phyloP scores from a whole-genome alignment of 176 grass and related monocot genomes.

The Canna indica region DNA sequence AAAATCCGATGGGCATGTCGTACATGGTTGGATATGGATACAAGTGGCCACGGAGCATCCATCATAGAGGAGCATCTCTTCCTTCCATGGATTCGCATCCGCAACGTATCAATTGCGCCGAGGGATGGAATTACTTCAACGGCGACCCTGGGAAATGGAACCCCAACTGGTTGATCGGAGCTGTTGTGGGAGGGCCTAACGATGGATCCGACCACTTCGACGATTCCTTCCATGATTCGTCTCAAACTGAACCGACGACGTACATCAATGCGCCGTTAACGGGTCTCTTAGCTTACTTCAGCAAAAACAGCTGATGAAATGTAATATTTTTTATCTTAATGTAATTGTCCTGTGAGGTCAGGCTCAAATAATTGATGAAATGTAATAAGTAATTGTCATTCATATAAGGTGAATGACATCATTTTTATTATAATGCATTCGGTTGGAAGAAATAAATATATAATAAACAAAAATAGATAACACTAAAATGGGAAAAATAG shows the following conservation, averaged over 20 bases:
- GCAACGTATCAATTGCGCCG: constrained; percentile 45
- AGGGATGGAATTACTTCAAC: constrained; percentile 34
- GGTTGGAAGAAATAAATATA: too few species aligned
- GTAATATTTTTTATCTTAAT: too few species aligned
- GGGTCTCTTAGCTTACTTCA: not conserved
- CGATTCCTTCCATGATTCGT: not conserved
- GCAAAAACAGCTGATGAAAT: too few species aligned
- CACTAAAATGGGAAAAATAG: too few species aligned
- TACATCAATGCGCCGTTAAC: not conserved
- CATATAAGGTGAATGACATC: too few species aligned
- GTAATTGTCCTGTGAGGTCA: too few species aligned
- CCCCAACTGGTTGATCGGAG: constrained; percentile 53
- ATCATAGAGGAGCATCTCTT: constrained; percentile 58
- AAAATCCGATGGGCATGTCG: constrained; percentile 50
- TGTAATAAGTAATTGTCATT: too few species aligned
- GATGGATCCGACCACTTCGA: constrained; percentile 36
- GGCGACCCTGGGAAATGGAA: constrained; percentile 45
- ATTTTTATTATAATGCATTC: too few species aligned
- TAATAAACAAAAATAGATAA: too few species aligned
- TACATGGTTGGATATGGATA: constrained; percentile 72
- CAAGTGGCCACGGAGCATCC: constrained; percentile 41
- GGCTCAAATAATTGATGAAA: too few species aligned
- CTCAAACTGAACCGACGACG: not conserved
- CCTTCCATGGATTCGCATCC: constrained; percentile 47
- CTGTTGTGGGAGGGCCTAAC: constrained; percentile 65